These are phyloP conservation scores for Cladosporium sp. DNA, from an alignment of 2,329 filamentous ascomycete genomes.

Conservation along the genomic window DNA sequence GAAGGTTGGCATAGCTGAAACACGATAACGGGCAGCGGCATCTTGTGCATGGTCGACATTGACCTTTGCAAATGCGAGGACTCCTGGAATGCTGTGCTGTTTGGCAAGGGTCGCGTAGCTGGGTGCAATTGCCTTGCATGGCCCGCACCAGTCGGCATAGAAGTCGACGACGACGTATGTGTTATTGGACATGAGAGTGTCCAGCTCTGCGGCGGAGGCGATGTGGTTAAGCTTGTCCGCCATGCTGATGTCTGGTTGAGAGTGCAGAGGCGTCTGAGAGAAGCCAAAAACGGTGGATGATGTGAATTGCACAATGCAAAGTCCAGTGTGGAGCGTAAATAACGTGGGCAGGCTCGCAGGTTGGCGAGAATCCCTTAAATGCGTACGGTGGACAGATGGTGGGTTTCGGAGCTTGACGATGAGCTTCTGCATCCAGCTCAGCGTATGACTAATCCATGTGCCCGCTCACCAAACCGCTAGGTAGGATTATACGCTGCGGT, in stretches of 20 bases:
- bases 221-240: conserved; percentile 2
- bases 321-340: neutral
- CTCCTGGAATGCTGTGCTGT: conserved; percentile 5
- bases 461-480: conserved; percentile 1
- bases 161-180: conserved; percentile 64
- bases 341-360: neutral
- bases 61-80: conserved; percentile 72
- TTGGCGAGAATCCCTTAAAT: neutral
- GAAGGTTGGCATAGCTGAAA: conserved; percentile 93
- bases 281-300: neutral
- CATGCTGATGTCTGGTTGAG: conserved; percentile 1
- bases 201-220: conserved; percentile 1
- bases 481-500: neutral
- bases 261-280: neutral
- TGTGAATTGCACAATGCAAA: neutral
- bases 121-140: conserved; percentile 90
- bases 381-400: conserved; percentile 1
- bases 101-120: conserved; percentile 53
- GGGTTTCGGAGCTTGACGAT: conserved; percentile 4
- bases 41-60: conserved; percentile 80
- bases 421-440: conserved; percentile 3
- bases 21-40: conserved; percentile 69
- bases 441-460: conserved; percentile 3
- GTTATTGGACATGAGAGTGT: conserved; percentile 2
- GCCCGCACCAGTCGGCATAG: conserved; percentile 88